These are phyloP conservation scores for Penicillium paxilli DNA, from an alignment of 495 filamentous ascomycete genomes.

Conservation along the genomic window DNA sequence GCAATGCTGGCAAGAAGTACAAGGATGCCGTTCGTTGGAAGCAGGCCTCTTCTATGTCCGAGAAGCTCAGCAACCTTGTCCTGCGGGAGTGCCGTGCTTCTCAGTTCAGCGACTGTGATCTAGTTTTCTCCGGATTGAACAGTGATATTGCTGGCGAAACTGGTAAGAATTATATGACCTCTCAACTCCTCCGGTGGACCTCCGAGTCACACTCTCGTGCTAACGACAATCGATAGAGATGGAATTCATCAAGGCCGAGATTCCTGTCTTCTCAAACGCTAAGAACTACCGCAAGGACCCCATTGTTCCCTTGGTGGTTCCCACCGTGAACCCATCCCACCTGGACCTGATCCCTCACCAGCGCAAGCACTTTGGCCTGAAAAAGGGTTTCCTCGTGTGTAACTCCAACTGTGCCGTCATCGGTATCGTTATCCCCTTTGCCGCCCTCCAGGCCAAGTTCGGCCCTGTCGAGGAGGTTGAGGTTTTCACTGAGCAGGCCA, in stretches of 20 bases:
- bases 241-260: slow-evolving; percentile 74
- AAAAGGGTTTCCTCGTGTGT: slow-evolving; percentile 81
- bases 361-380: slow-evolving; percentile 60
- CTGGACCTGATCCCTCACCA: slow-evolving; percentile 77
- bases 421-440: slow-evolving; percentile 85
- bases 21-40: slow-evolving; percentile 84
- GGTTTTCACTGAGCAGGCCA: slow-evolving; percentile 85
- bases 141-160: slow-evolving; percentile 80
- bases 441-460: slow-evolving; percentile 74
- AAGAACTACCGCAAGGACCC: slow-evolving; percentile 87
- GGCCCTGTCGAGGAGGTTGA: slow-evolving; percentile 72
- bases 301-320: slow-evolving; percentile 80
- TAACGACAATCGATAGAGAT: slow-evolving; percentile 52
- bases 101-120: slow-evolving; percentile 78
- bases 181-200: too few species aligned
- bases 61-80: slow-evolving; percentile 64
- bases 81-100: slow-evolving; percentile 73
- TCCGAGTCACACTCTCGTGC: too few species aligned
- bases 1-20: slow-evolving; percentile 81
- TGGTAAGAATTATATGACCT: slow-evolving; percentile 42
- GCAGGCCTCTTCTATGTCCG: slow-evolving; percentile 71
- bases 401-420: slow-evolving; percentile 93
- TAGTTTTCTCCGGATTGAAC: slow-evolving; percentile 89
- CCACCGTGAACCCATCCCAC: slow-evolving; percentile 80
- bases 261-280: slow-evolving; percentile 84